phyloP scores from a whole-genome alignment of 176 grass and related monocot genomes.

The Bromus sterilis region DNA sequence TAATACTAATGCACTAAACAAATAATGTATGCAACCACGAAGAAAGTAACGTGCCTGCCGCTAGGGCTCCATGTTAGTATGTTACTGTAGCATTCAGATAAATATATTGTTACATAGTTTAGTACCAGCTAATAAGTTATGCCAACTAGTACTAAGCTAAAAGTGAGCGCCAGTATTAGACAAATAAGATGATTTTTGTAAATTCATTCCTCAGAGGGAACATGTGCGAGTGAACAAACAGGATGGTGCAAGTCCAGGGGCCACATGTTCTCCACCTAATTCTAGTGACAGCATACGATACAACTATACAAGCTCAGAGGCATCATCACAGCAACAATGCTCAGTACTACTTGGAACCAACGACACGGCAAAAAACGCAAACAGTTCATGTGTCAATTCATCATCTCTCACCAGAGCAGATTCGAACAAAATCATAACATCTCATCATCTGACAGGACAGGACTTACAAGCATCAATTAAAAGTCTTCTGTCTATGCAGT shows the following conservation, averaged over 20 bases:
- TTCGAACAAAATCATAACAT: constrained; percentile 11
- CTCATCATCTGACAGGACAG: neutral
- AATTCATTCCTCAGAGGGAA: neutral
- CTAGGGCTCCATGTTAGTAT: too few relatives aligned
- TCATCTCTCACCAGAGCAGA: neutral
- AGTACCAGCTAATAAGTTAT: neutral
- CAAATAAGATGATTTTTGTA: neutral
- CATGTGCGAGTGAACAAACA: neutral
- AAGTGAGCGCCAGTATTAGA: neutral
- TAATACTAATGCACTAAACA: too few relatives aligned
- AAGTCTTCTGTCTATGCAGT: neutral
- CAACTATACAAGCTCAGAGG: neutral
- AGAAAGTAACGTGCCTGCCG: too few relatives aligned
- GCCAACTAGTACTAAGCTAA: neutral
- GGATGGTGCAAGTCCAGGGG: neutral
- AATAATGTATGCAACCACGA: too few relatives aligned
- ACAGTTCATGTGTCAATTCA: neutral
- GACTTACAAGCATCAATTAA: neutral
- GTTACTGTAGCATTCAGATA: neutral
- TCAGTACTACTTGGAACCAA: neutral
- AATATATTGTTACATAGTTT: neutral
- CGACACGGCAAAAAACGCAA: neutral
- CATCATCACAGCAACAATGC: constrained; percentile 6
- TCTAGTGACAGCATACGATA: neutral
- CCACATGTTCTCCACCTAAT: neutral